These are phyloP conservation scores for Pichia inconspicua DNA, from an alignment of 1,139 yeast species.

Conservation along the genomic window DNA sequence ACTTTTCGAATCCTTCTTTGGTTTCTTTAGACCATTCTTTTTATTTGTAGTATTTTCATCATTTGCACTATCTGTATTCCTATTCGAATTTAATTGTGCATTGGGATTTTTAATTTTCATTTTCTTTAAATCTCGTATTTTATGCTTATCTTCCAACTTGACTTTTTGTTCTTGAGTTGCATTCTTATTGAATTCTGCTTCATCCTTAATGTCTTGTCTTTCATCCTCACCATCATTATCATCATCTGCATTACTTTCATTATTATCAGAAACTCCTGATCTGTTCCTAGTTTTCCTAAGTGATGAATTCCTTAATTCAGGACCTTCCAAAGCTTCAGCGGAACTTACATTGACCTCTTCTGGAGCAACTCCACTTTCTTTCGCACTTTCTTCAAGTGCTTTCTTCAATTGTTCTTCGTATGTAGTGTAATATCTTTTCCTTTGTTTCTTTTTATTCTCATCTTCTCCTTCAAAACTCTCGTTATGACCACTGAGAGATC, in stretches of 20 bases:
- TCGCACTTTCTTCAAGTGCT: slow-evolving; percentile 65
- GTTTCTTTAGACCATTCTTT: slow-evolving; percentile 11
- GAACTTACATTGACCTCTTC: slow-evolving; percentile 26
- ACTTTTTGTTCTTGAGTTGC: slow-evolving; percentile 2
- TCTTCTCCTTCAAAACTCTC: slow-evolving; percentile 5
- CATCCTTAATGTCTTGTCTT: background rate
- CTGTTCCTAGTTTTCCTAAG: slow-evolving; percentile 4
- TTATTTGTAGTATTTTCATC: background rate
- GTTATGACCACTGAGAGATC: background rate
- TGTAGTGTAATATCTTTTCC: slow-evolving; percentile 39
- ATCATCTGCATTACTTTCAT: background rate
- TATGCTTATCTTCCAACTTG: slow-evolving; percentile 4
- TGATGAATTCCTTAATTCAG: slow-evolving; percentile 6
- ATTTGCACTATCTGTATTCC: no score
- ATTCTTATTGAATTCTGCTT: background rate
- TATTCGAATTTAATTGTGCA: background rate
- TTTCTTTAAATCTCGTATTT: slow-evolving; percentile 5
- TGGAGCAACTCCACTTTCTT: slow-evolving; percentile 34
- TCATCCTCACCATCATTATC: background rate
- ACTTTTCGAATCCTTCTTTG: slow-evolving; percentile 26
- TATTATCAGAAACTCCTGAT: background rate
- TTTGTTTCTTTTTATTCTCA: slow-evolving; percentile 20
- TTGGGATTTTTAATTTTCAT: slow-evolving; percentile 2
- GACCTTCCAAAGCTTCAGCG: slow-evolving; percentile 3
- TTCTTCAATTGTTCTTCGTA: slow-evolving; percentile 63